These are phyloP conservation scores for Fusarium metavorans DNA, from an alignment of 2,329 filamentous ascomycete species.

Conservation along the genomic window DNA sequence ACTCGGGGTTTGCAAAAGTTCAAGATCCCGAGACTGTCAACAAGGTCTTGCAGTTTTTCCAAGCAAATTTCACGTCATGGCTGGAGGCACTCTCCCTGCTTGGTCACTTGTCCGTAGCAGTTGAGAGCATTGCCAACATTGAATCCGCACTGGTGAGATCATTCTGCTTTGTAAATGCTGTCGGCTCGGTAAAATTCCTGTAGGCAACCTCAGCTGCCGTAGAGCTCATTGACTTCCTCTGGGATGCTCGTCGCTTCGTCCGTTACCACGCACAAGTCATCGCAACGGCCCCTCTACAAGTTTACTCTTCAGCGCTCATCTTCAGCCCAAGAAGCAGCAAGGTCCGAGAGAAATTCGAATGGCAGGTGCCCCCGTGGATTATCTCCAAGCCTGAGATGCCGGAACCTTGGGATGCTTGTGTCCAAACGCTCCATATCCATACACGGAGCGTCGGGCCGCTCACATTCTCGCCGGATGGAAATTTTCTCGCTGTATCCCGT, in stretches of 20 bases:
- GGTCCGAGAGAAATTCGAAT: not conserved
- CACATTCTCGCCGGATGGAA: no score
- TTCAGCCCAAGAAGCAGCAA: constrained; percentile 11
- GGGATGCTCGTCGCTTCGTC: constrained; percentile 8
- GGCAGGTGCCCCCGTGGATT: constrained; percentile 12
- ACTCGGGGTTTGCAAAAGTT: no score
- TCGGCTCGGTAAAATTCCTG: no score
- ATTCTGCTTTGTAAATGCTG: no score
- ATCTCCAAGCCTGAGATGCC: not conserved
- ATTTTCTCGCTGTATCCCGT: no score
- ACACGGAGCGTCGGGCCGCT: no score
- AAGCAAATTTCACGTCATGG: constrained; percentile 51
- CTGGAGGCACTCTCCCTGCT: constrained; percentile 56
- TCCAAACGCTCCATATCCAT: not conserved
- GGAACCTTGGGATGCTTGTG: not conserved
- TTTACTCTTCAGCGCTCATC: constrained; percentile 19
- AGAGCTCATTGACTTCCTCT: not conserved
- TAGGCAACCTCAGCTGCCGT: no score
- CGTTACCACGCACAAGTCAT: not conserved
- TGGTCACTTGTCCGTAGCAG: constrained; percentile 25
- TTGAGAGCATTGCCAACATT: not conserved
- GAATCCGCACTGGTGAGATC: not conserved
- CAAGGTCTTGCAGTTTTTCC: not conserved
- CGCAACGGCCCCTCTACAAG: not conserved
- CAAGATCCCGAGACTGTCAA: not conserved